Conservation (phyloP, 306 rosid species). For the Sicyos edulis region DNA sequence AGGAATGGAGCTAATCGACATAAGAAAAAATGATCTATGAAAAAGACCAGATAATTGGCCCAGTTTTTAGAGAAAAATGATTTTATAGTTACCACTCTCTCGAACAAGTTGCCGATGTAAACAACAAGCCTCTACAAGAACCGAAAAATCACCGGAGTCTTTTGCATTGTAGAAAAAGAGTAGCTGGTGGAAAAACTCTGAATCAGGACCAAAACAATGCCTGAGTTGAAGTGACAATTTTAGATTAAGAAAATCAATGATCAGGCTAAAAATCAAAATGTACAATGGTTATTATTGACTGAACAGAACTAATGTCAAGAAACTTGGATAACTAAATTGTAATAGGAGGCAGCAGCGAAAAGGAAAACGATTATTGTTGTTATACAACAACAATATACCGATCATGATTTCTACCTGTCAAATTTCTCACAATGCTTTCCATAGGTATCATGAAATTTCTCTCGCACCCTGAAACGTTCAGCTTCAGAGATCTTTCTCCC, state of each 20-base stretch:
- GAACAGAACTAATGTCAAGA: not conserved
- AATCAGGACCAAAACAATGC: slow-evolving; percentile 70
- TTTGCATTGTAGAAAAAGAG: slow-evolving; percentile 74
- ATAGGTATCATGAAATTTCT: slow-evolving; percentile 45
- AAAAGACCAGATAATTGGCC: not conserved
- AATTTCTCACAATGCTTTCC: slow-evolving; percentile 59
- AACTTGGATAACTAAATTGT: not conserved
- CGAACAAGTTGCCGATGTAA: slow-evolving; percentile 50
- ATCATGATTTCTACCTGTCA: slow-evolving; percentile 54
- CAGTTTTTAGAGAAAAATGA: not conserved
- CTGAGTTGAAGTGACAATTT: slow-evolving; percentile 46
- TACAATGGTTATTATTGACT: slow-evolving; percentile 19
- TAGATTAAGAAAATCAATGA: slow-evolving; percentile 13
- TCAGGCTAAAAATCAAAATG: slow-evolving; percentile 15
- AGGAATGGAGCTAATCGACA: not conserved
- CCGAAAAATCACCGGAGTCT: slow-evolving; percentile 48
- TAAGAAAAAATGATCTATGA: not conserved
- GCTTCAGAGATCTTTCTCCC: slow-evolving; percentile 64
- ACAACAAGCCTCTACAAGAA: slow-evolving; percentile 76
- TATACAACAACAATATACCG: not conserved
- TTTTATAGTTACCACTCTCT: slow-evolving; percentile 54
- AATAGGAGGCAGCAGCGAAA: not conserved
- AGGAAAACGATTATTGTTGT: not conserved
- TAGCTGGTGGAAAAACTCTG: slow-evolving; percentile 79
- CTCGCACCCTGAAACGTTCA: slow-evolving; percentile 60